Percentiles rank a stretch among this genome's conserved stretches.
Evolutionary conservation across 2,329 filamentous ascomycete genomes (phyloP).

Genomic region (Microascus cirrosus): DNA sequence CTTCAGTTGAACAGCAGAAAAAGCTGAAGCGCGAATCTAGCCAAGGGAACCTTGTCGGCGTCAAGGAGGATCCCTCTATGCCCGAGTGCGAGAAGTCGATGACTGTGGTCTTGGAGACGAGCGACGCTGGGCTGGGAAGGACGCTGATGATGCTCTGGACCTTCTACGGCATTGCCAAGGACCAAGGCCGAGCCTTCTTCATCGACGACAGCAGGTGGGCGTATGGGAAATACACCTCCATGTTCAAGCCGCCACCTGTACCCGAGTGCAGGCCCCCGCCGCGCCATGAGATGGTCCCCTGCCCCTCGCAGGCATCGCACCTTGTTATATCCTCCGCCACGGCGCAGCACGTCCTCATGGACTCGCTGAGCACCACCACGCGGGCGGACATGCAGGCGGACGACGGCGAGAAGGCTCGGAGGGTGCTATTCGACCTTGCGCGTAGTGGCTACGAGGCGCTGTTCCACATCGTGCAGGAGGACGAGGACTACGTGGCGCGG

Average conservation of each 20-base stretch:
- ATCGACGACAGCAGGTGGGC: slow-evolving; percentile 77
- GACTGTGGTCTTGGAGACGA: slow-evolving; percentile 65
- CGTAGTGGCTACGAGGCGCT: slow-evolving; percentile 62
- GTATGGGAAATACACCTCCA: slow-evolving; percentile 63
- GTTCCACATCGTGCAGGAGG: slow-evolving; percentile 57
- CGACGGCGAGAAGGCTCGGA: slow-evolving; percentile 23
- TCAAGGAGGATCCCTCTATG: slow-evolving; percentile 29
- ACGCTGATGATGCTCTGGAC: slow-evolving; percentile 74
- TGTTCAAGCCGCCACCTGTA: slow-evolving; percentile 57
- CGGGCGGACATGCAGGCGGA: slow-evolving; percentile 20
- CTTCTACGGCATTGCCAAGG: slow-evolving; percentile 67
- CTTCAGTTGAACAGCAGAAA: slow-evolving; percentile 21
- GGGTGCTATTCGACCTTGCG: slow-evolving; percentile 56
- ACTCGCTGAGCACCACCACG: slow-evolving; percentile 36
- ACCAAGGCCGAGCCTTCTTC: slow-evolving; percentile 69
- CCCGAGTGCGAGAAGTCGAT: slow-evolving; percentile 58
- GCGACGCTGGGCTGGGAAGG: slow-evolving; percentile 66
- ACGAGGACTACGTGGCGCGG: slow-evolving; percentile 51
- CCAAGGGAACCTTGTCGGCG: slow-evolving; percentile 34
- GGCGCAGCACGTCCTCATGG: slow-evolving; percentile 36
- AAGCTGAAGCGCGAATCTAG: slow-evolving; percentile 19
- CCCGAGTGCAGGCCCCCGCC: slow-evolving; percentile 61
- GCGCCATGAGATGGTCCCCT: slow-evolving; percentile 67
- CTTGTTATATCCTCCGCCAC: slow-evolving; percentile 64
- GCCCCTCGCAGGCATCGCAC: slow-evolving; percentile 64